Evolutionary conservation across 805 yeast genomes (phyloP).

Genomic region (Lachancea waltii): DNA sequence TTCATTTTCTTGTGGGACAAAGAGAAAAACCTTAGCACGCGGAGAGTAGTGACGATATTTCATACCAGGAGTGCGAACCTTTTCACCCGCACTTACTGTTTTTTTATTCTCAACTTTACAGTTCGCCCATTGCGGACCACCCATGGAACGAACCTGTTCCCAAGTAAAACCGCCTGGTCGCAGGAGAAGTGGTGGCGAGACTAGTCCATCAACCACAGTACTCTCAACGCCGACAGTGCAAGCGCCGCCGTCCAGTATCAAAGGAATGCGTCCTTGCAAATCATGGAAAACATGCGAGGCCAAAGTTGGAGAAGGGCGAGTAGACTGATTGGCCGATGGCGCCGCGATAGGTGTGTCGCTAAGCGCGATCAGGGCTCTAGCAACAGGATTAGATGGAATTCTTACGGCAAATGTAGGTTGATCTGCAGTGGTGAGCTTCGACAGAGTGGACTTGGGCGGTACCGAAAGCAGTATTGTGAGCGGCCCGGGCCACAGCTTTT

Average conservation of each 20-base stretch:
- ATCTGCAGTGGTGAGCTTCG: slow-evolving; percentile 73
- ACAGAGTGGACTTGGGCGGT: slow-evolving; percentile 43
- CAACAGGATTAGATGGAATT: slow-evolving; percentile 80
- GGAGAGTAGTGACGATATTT: slow-evolving; percentile 95
- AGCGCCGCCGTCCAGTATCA: slow-evolving; percentile 85
- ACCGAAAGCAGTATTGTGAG: slow-evolving; percentile 77
- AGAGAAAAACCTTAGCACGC: slow-evolving; percentile 68
- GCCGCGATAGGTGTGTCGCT: slow-evolving; percentile 92
- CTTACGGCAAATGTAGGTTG: slow-evolving; percentile 91
- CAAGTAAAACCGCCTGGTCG: slow-evolving; percentile 92
- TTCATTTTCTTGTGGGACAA: slow-evolving; percentile 46
- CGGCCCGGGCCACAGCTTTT: slow-evolving; percentile 93
- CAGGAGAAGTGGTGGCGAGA: slow-evolving; percentile 74
- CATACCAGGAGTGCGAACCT: slow-evolving; percentile 95
- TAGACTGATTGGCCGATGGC: slow-evolving; percentile 95
- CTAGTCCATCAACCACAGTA: slow-evolving; percentile 88
- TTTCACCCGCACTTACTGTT: slow-evolving; percentile 54
- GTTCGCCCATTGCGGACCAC: slow-evolving; percentile 64
- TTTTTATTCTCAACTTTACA: slow-evolving; percentile 58
- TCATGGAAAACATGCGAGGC: slow-evolving; percentile 85
- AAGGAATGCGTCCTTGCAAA: slow-evolving; percentile 69
- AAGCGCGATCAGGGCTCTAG: slow-evolving; percentile 79
- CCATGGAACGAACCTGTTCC: slow-evolving; percentile 60
- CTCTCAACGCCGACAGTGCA: slow-evolving; percentile 88
- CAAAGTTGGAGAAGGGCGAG: slow-evolving; percentile 86